Evolutionary conservation across 306 rosid genomes (phyloP), one percentile per base, ranked within the genome.

Genomic region (Casuarina glauca): DNA sequence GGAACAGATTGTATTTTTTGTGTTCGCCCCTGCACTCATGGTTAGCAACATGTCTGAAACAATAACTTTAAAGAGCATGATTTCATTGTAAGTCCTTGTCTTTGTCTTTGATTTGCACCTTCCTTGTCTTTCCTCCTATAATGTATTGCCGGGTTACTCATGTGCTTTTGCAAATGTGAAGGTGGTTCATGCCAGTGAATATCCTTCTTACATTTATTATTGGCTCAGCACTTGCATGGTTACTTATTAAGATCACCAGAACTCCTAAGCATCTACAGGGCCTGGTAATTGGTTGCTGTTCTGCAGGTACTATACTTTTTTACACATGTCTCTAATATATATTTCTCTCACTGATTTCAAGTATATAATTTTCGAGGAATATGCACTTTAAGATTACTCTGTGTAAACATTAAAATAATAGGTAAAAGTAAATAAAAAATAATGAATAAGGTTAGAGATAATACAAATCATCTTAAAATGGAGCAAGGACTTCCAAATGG

Each of bases 121-220:
- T 16, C 32, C 39, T 54, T 45, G 9, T 45, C 19, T 66, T 38
- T 68, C 10, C 52, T 68, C 9, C 35, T 7, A 6, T 43, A 10
- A 39, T 36, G 41, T 67, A 39, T 5, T 7, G 72, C 7, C 4
- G 15, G 1, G 16, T 35, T 35, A 62, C 49, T 17, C 46, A 16
- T 6, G 35, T 20, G 10, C 12, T 73, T 64, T 82, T 11, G 55
- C 35, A 12, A 77, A 53, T 15, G 8, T 72, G 62, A 16, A 84
- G 90, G 83, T 87, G 88, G 88, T 87, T 82, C 78, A 87, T 87
- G 90, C 85, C 86, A 1, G 2, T 84, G 55, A 87, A 87, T 66
- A 53, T 87, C 76, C 85, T 87, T 54, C 68, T 84, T 52, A 82
- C 88, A 20, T 87, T 87, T 67, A 45, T 87, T 20, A 53, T 84